Evolutionary conservation across 2,329 filamentous ascomycete species (phyloP), one percentile per base, ranked within the genome.

Genomic region (Verticillium tricorpus): DNA sequence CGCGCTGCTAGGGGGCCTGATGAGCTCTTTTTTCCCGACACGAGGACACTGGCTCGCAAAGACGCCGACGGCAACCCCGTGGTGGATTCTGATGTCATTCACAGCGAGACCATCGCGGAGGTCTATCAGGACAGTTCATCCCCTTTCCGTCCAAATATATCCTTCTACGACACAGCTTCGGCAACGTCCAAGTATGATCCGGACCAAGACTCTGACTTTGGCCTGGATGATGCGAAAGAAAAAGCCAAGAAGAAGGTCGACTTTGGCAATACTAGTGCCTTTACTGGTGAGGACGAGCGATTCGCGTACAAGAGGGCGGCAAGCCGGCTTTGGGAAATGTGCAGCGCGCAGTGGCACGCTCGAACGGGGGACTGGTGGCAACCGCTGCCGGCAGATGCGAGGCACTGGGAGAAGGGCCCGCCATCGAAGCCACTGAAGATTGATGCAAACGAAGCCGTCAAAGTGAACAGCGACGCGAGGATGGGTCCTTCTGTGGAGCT

Each of bases 301-400:
- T 95, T 95, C 71, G 91, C 91, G 0, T 93, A 92, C 68, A 91
- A 91, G 73, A 82, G 91, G 28, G 91, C 91, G 2, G 81, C 86
- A 54, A 91, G 88, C 66, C 79, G 91, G n/a, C 77, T 95, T 3
- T 95, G 90, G 91, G 90, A 95, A 75, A 86, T 95, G 71, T 94
- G 90, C 72, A 86, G 89, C 19, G 80, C 79, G 40, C 78, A 83
- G 64, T 94, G 91, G 91, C 91, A 92, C 77, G 81, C 81, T 2
- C 77, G 89, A 56, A 78, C 76, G 4, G 84, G 82, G 4, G 62
- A 59, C 15, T 80, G 74, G 8, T 93, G 90, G 90, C 82, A 82
- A 64, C 90, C 90, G 2, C 70, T 93, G 45, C 83, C 87, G 0
- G 65, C 72, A 0, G 85, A 89, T 64, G 83, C 85, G 9, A 75